phyloP scores from a whole-genome alignment of 2,329 filamentous ascomycete genomes.

The Paracoccidioides lutzii region DNA sequence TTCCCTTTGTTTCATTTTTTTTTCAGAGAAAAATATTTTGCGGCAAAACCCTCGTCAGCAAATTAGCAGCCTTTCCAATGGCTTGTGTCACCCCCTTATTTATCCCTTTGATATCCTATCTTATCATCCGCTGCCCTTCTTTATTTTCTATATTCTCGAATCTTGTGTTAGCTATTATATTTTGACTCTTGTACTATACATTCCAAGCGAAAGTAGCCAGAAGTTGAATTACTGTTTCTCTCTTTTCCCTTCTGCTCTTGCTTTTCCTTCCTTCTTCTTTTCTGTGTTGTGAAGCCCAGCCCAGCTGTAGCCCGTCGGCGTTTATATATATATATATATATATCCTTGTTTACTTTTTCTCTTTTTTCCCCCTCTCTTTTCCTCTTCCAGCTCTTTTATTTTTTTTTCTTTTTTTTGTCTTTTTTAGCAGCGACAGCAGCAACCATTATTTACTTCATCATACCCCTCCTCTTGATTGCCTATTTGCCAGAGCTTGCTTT shows the following conservation, averaged over 20 bases:
- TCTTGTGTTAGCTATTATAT: slow-evolving; percentile 2
- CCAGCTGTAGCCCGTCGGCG: background rate
- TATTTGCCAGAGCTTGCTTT: no score
- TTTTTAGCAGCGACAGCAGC: background rate
- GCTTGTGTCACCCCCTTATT: background rate
- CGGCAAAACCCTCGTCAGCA: background rate
- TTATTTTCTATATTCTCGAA: slow-evolving; percentile 8
- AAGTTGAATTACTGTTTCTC: background rate
- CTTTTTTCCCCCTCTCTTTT: background rate
- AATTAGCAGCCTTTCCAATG: background rate
- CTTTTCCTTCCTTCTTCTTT: background rate
- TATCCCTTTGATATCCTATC: background rate
- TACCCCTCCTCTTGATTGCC: no score
- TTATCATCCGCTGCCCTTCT: background rate
- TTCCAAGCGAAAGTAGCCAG: background rate
- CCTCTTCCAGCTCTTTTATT: slow-evolving; percentile 5
- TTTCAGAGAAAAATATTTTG: background rate
- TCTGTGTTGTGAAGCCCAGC: background rate
- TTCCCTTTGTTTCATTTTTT: no score
- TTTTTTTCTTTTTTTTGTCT: slow-evolving; percentile 9
- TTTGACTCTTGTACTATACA: slow-evolving; percentile 1
- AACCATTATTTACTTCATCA: no score
- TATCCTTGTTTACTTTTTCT: slow-evolving; percentile 10
- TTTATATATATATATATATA: slow-evolving; percentile 9
- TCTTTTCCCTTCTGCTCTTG: background rate